phyloP scores from a whole-genome alignment of 2,329 filamentous ascomycete species.

The Penicillium sp. region DNA sequence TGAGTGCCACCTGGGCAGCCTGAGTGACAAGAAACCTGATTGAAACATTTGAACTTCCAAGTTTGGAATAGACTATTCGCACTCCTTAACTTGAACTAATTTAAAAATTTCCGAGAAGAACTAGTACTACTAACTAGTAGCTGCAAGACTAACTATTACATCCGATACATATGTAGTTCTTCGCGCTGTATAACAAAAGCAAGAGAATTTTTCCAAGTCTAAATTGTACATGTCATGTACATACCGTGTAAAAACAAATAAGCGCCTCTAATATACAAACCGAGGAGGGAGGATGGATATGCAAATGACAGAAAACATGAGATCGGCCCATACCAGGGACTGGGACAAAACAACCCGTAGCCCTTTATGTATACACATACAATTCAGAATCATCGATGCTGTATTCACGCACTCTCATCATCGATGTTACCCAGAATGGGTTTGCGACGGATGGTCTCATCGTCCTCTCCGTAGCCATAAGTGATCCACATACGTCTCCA shows the following conservation, averaged over 20 bases:
- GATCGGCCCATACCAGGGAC: conserved; percentile 11
- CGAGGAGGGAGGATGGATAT: conserved; percentile 26
- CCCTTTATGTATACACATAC: conserved; percentile 27
- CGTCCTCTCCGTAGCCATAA: conserved; percentile 47
- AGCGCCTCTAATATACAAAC: conserved; percentile 31
- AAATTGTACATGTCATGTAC: conserved; percentile 13
- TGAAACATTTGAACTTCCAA: no score
- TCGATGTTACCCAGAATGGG: conserved; percentile 47
- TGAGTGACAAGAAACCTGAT: no score
- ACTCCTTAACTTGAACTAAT: no score
- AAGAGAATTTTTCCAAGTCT: neutral
- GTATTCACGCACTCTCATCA: conserved; percentile 31
- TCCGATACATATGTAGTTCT: no score
- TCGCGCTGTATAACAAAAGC: no score
- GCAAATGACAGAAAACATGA: conserved; percentile 23
- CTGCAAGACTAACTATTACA: no score
- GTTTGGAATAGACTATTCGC: no score
- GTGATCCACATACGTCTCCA: conserved; percentile 47
- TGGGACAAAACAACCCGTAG: conserved; percentile 20
- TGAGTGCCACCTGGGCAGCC: no score
- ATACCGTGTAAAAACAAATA: conserved; percentile 4
- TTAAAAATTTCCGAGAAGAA: no score
- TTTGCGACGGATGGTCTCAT: conserved; percentile 42
- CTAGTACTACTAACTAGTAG: no score
- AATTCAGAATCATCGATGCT: conserved; percentile 3